A percentile compares a stretch with the other conserved stretches of the same genome.
Evolutionary conservation across 2,329 filamentous ascomycete species (phyloP).

Genomic region (Sporothrix brunneoviolacea): DNA sequence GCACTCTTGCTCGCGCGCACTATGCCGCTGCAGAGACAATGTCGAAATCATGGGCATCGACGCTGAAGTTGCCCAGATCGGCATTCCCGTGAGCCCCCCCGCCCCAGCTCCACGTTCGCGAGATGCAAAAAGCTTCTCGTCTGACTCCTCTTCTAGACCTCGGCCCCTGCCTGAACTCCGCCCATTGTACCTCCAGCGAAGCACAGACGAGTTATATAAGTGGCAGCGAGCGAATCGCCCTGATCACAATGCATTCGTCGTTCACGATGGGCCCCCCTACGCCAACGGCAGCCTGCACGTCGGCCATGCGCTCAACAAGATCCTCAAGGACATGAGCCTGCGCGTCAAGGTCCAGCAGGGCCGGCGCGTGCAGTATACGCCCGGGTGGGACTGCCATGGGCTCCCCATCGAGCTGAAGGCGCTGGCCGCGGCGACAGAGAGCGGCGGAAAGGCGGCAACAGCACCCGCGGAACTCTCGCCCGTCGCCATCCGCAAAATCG

Average conservation of each 20-base stretch:
- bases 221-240: conserved; percentile 66
- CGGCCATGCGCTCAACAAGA: conserved; percentile 93
- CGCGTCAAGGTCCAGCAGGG: conserved; percentile 75
- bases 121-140: background rate
- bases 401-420: conserved; percentile 96
- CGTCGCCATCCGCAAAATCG: conserved; percentile 56
- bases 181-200: conserved; percentile 61
- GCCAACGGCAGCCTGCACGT: conserved; percentile 89
- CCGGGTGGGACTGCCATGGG: conserved; percentile 97
- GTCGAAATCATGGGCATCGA: conserved; percentile 64
- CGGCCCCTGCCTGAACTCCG: conserved; percentile 45
- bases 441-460: conserved; percentile 19
- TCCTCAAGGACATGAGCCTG: conserved; percentile 89
- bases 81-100: conserved; percentile 61
- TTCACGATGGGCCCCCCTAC: conserved; percentile 96
- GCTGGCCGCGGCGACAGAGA: conserved; percentile 46
- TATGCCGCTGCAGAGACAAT: conserved; percentile 23
- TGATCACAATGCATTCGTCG: conserved; percentile 57
- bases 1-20: background rate
- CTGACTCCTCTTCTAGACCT: conserved; percentile 32
- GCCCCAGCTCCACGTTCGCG: too few relatives aligned
- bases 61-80: conserved; percentile 67
- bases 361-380: conserved; percentile 70
- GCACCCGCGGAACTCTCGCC: conserved; percentile 35
- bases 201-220: conserved; percentile 79